A percentile compares a stretch with the other conserved stretches of the same genome.
Conservation (phyloP, 805 yeast species). For the Ogataea nitratoaversa region DNA sequence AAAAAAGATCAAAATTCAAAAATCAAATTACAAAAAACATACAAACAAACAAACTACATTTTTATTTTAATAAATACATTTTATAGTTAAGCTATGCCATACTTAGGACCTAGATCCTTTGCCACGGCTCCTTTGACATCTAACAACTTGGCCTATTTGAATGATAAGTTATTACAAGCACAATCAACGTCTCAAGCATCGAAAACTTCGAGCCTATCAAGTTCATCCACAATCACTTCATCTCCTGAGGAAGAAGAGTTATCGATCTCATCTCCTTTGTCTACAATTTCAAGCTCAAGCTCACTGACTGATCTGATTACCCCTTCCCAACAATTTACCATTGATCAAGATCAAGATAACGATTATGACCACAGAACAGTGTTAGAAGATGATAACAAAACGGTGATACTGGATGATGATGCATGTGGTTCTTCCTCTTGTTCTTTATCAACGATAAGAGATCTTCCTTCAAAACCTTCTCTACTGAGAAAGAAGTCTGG, state of each 20-base stretch:
- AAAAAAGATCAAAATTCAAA: neutral
- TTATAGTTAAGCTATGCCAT: conserved; percentile 23
- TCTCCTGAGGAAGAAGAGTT: conserved; percentile 22
- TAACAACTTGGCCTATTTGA: conserved; percentile 28
- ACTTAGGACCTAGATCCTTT: conserved; percentile 33
- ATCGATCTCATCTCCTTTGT: conserved; percentile 25
- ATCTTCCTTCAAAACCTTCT: conserved; percentile 12
- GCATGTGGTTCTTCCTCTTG: conserved; percentile 8
- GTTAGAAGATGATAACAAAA: conserved; percentile 24
- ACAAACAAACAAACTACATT: no score
- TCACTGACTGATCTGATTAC: conserved; percentile 9
- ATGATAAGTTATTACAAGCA: conserved; percentile 18
- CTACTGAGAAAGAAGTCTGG: conserved; percentile 52
- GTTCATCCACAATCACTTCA: conserved; percentile 13
- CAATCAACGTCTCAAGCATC: conserved; percentile 4
- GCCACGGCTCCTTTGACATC: conserved; percentile 33
- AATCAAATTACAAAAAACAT: no score
- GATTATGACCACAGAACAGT: conserved; percentile 1
- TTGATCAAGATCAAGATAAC: conserved; percentile 4
- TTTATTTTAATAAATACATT: neutral
- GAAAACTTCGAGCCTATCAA: conserved; percentile 5
- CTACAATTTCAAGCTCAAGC: conserved; percentile 22
- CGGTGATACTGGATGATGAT: conserved; percentile 16
- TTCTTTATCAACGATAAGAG: conserved; percentile 18
- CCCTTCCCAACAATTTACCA: conserved; percentile 6